These are phyloP conservation scores for Penicillium polonicum DNA, from an alignment of 2,329 filamentous ascomycete species.

Conservation along the genomic window DNA sequence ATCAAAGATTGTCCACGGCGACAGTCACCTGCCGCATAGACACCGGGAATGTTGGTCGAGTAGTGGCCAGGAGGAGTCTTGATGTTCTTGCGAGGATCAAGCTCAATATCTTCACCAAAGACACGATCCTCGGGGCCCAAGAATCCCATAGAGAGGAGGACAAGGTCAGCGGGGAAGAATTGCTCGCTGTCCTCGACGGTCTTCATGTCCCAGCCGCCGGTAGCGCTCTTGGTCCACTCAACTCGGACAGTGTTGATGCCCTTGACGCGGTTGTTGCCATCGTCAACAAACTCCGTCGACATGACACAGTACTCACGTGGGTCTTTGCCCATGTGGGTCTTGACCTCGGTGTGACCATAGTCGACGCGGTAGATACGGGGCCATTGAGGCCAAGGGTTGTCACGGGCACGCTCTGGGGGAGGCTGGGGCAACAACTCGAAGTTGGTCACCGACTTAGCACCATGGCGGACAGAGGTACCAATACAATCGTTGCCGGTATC, in stretches of 20 bases:
- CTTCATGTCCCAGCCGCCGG: conserved; percentile 98
- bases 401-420: conserved; percentile 80
- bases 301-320: conserved; percentile 97
- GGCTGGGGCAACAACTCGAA: conserved; percentile 94
- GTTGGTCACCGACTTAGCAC: conserved; percentile 93
- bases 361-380: conserved; percentile 97
- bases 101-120: conserved; percentile 83
- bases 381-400: conserved; percentile 99
- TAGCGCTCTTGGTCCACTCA: conserved; percentile 88
- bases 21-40: conserved; percentile 94
- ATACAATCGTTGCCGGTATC: conserved; percentile 98
- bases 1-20: conserved; percentile 92
- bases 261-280: conserved; percentile 82
- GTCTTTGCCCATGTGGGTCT: conserved; percentile 93
- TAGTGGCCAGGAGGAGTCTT: conserved; percentile 90
- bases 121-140: conserved; percentile 87
- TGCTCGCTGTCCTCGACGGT: conserved; percentile 89
- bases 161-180: conserved; percentile 94
- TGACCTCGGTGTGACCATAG: conserved; percentile 93
- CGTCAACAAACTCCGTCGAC: conserved; percentile 93
- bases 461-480: conserved; percentile 91
- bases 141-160: conserved; percentile 96
- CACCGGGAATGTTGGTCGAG: conserved; percentile 79
- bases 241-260: conserved; percentile 95
- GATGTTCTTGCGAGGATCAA: conserved; percentile 90